phyloP scores from a whole-genome alignment of 2,329 filamentous ascomycete species.

The Aspergillus tubingensis region DNA sequence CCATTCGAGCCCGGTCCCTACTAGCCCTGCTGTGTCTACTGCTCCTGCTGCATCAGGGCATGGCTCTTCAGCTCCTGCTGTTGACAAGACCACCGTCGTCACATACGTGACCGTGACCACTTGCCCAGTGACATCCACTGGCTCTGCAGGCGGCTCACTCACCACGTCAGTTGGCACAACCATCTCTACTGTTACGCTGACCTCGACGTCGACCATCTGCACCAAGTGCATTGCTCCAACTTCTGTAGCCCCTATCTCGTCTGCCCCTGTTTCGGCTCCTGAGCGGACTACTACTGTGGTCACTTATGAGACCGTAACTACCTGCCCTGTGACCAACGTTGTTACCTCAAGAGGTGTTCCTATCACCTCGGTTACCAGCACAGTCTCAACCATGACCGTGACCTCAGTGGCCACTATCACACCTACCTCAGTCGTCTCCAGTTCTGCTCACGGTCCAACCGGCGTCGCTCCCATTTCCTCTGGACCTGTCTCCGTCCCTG shows the following conservation, averaged over 20 bases:
- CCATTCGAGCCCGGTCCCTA: slow-evolving; percentile 14
- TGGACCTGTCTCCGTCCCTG: not conserved
- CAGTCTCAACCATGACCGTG: slow-evolving; percentile 12
- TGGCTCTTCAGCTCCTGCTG: slow-evolving; percentile 16
- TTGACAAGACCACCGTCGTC: slow-evolving; percentile 28
- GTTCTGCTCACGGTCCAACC: not conserved
- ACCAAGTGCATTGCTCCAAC: slow-evolving; percentile 15
- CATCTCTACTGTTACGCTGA: slow-evolving; percentile 51
- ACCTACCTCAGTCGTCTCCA: not conserved
- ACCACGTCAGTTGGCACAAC: slow-evolving; percentile 58
- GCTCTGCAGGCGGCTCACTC: slow-evolving; percentile 50
- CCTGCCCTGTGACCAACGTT: slow-evolving; percentile 16
- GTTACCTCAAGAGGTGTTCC: slow-evolving; percentile 10
- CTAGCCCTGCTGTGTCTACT: slow-evolving; percentile 10
- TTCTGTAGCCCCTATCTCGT: slow-evolving; percentile 17
- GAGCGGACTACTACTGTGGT: slow-evolving; percentile 15
- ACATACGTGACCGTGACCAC: slow-evolving; percentile 34
- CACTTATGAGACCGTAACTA: slow-evolving; percentile 19
- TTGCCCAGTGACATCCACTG: slow-evolving; percentile 33
- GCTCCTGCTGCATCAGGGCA: slow-evolving; percentile 4
- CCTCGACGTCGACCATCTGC: slow-evolving; percentile 31
- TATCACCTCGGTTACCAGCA: slow-evolving; percentile 12
- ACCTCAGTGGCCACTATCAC: slow-evolving; percentile 10
- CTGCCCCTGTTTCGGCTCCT: not conserved
- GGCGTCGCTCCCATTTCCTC: not conserved